phyloP scores from a whole-genome alignment of 2,329 filamentous ascomycete species.

The Hymenoscyphus repandus region DNA sequence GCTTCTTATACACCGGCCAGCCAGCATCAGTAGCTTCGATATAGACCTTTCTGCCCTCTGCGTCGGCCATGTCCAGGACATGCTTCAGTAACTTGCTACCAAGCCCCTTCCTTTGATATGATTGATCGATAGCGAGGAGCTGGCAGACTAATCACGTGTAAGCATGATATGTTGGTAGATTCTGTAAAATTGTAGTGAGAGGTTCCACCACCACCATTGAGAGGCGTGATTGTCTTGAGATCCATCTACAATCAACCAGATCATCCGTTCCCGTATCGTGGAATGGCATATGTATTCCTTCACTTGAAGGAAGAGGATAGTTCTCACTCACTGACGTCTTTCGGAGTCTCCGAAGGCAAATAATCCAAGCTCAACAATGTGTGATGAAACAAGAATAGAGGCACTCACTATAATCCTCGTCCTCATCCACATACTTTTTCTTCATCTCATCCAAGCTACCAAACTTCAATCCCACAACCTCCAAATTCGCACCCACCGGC shows the following conservation, averaged over 20 bases:
- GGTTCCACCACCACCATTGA: too few relatives aligned
- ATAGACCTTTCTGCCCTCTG: conserved; percentile 30
- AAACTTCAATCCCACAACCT: conserved; percentile 30
- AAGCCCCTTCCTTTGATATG: conserved; percentile 34
- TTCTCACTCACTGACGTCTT: background rate
- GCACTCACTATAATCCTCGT: conserved; percentile 33
- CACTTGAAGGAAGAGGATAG: background rate
- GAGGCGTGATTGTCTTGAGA: too few relatives aligned
- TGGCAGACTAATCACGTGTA: conserved; percentile 30
- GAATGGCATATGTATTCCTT: background rate
- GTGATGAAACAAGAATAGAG: background rate
- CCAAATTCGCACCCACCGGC: conserved; percentile 31
- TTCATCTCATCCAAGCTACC: conserved; percentile 22
- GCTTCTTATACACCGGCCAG: conserved; percentile 34
- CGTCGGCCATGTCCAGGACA: conserved; percentile 34
- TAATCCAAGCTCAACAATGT: background rate
- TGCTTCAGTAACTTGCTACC: conserved; percentile 33
- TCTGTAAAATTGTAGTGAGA: too few relatives aligned
- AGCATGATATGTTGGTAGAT: background rate
- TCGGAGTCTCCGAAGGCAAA: background rate
- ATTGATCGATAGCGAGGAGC: conserved; percentile 33
- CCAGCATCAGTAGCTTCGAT: conserved; percentile 36
- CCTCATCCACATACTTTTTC: conserved; percentile 29
- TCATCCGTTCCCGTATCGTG: too few relatives aligned
- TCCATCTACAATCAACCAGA: too few relatives aligned